Base-by-base conservation (phyloP, 2,329 filamentous ascomycete genomes). In the Bretziella fagacearum region DNA sequence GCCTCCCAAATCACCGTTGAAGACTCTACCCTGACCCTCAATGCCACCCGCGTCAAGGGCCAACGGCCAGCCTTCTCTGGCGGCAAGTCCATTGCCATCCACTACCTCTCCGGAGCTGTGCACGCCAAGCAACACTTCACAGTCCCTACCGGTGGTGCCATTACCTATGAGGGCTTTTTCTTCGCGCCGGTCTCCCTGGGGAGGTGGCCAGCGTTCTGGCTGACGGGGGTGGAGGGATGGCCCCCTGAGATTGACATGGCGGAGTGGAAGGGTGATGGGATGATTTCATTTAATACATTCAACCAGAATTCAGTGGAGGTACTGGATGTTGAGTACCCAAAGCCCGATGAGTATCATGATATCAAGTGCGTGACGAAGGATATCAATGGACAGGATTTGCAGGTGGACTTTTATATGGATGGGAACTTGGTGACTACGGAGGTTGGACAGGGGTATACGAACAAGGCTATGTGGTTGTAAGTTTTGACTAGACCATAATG, bases 211-310 rank as follows among this genome's bases (percentile, higher is more conserved):
- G 72, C 72, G 0, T 75, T 75, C 53, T 75, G 71, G 72, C 57
- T 75, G 11, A 74, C 70, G 1, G 70, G 63, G 0, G 69, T 70
- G 0, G 55, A 69, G 37, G 62, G 64, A 0, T 76, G 73, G 72
- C 72, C 71, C 13, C 73, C 72, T 0, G 73, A 75, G 63, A 66
- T 76, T 47, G 72, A 76, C 55, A 64, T 76, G 58, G 71, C 71
- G 1, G 72, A 76, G 57, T 76, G 72, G 72, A 76, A 75, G 55
- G 72, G 72, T n/a, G 63, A 57, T 27, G 70, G 70, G 13, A 67
- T 70, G 54, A 68, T 73, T 50, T 67, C 63, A 26, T 74, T 74
- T 59, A 74, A 74, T 53, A 74, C 70, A 1, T 70, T 70, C 55
- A 68, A 69, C 53, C 68, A 67, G 2, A 65, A 64, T 26, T 65